Conservation (phyloP, 805 yeast species). For the Starmerella floris region DNA sequence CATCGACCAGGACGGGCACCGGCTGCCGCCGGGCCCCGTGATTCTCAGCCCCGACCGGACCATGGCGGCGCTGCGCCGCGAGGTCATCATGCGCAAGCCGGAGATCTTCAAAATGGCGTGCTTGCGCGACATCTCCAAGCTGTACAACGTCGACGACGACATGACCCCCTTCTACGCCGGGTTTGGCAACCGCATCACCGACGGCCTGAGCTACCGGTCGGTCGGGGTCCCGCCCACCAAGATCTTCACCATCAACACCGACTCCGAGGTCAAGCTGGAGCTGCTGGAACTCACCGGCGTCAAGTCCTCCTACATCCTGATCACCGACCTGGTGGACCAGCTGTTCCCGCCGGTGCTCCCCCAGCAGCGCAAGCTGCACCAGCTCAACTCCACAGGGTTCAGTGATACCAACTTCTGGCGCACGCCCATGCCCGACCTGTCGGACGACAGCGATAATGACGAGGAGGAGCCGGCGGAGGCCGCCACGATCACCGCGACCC, state of each 20-base stretch:
- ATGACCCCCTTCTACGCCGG: conserved; percentile 92
- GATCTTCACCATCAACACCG: conserved; percentile 89
- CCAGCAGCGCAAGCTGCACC: conserved; percentile 23
- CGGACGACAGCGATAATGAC: conserved; percentile 23
- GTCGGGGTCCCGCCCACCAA: conserved; percentile 90
- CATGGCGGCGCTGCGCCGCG: conserved; percentile 84
- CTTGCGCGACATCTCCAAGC: conserved; percentile 63
- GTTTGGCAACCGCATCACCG: conserved; percentile 91
- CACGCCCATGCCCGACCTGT: conserved; percentile 50
- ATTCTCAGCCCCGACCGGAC: conserved; percentile 91
- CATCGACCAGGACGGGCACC: conserved; percentile 60
- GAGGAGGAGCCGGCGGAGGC: conserved; percentile 2
- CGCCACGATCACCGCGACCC: conserved; percentile 14
- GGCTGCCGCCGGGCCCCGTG: conserved; percentile 82
- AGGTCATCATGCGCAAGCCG: conserved; percentile 85
- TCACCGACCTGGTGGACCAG: conserved; percentile 90
- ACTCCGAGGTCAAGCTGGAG: conserved; percentile 96
- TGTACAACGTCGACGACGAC: conserved; percentile 34
- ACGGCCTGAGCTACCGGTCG: conserved; percentile 84
- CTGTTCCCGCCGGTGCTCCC: conserved; percentile 73
- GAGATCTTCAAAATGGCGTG: conserved; percentile 99
- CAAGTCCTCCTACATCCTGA: conserved; percentile 71
- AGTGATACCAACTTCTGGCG: conserved; percentile 91
- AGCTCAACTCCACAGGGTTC: conserved; percentile 34
- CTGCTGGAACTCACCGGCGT: conserved; percentile 86